Base-by-base conservation (phyloP, 768 basidiomycete genomes). In the Kwoniella sp. region DNA sequence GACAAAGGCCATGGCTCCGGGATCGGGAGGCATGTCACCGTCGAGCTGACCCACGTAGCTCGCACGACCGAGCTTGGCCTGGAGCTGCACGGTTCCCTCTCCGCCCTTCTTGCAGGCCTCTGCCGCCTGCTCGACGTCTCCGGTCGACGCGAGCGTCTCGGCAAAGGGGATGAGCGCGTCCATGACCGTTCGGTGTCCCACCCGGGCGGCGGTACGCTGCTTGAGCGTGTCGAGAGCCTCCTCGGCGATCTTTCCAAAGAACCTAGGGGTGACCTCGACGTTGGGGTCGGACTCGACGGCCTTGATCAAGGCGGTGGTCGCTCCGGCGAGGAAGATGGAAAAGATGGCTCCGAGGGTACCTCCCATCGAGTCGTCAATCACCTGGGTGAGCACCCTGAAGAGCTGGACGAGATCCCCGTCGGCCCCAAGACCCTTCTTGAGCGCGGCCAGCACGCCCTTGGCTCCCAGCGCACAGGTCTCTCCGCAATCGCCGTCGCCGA, bases 401-500 rank as follows among this genome's bases (percentile, higher is more conserved):
- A 67, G 57, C n/a, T 59, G 15, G 8, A 72, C 63, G 5, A 72
- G 44, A 46, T 72, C 70, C 0, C 68, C 70, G 40, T 65, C 56
- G 9, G 51, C 37, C 6, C 68, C 70, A 5, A 72, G 38, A 10
- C 60, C 67, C 12, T 51, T 48, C 11, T 62, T 47, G 11, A 70
- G 37, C 1, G 68, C 60, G 5, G 44, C 53, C 2, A 69, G 46
- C 5, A 68, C 66, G 10, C 58, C 70, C 53, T 69, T 60, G 7
- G 70, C 70, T 19, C 70, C 70, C 9, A 60, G 44, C 5, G 67
- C 65, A 41, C 67, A 69, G 1, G 70, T 71, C 39, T 71, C 70
- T 2, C 70, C 70, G 37, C 70, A 71, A 42, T 71, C 70, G 4
- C 70, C 70, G 53, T 71, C 70, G 15, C 70, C 70, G n/a, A 71